Base-by-base conservation (phyloP, 2,329 filamentous ascomycete species). In the Epichloe bromicola region DNA sequence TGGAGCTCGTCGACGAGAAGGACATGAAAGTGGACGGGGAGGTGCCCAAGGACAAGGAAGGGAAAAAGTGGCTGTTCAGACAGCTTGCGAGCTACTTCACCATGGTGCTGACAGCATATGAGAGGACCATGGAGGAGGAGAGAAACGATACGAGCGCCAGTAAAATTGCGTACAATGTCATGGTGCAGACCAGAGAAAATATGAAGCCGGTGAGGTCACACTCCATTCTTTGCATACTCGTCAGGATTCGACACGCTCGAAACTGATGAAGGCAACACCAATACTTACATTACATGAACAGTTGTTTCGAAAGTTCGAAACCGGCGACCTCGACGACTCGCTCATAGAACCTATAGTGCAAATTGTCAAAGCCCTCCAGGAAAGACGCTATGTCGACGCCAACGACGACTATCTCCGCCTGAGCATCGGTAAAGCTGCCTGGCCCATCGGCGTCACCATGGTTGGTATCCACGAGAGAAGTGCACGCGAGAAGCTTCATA, bases 391-490 rank as follows among this genome's bases (percentile, higher is more conserved):
- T 63, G 91, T 98, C 45, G 87, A 96, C 68, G 93, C 93, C 36
- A 97, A 97, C 64, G 88, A 98, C 65, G 90, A 88, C 0, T 98
- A 98, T 67, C 73, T 98, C 54, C 78, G 88, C 49, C 74, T 98
- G 50, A 95, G 88, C 65, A 98, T 98, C 62, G 89, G 89, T 57
- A 95, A 95, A 71, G 90, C 89, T 58, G 93, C 93, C 15, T 98
- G 93, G 93, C 93, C 93, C 23, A 98, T 98, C 62, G 93, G 93
- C 69, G 93, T 98, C 39, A 98, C 93, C 66, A 98, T 97, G 93
- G 93, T 98, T 62, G 93, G 93, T 74, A 98, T 98, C 60, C 93
- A 98, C 78, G 93, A 97, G 74, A 82, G 93, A 63, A 93, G 86
- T 58, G 91, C 93, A 19, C 80, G 93, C 56, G 93, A 98, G 70